Evolutionary conservation across 805 yeast species (phyloP), one percentile per base, ranked within the genome.

Genomic region (Clavispora asparagi): DNA sequence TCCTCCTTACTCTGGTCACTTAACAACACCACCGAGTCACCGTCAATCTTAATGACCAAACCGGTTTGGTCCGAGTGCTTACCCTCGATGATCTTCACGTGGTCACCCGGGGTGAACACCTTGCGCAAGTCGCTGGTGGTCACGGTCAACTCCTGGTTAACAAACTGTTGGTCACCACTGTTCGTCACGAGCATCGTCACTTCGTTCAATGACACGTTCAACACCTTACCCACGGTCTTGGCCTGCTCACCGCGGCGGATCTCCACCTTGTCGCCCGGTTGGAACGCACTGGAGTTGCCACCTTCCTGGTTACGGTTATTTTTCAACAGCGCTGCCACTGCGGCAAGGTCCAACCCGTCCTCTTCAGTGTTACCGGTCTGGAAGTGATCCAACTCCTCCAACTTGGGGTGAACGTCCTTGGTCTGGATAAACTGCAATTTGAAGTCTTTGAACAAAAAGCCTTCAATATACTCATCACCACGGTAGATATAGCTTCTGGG

Each of bases 41-140:
- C 87, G 44, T 79, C 78, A 23, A 88, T 80, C 54, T 82, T 77
- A 37, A 94, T 90, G 42, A 94, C 96, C 70, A 94, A 77, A 70
- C 99, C 99, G 31, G 97, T 89, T 60, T 91, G 97, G 59, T 92
- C 97, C 44, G 82, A 74, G 64, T 88, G 95, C 60, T 87, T 89
- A 62, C 99, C 99, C 60, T 83, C 87, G 33, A 87, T 78, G 29
- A 92, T 94, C 47, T 95, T 83, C 19, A 94, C 96, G 64, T 94
- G 97, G 64, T 92, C 98, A 75, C 99, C 99, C 37, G 88, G 82
- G 44, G 77, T 68, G 66, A 92, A 92, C 45, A 87, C 81, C 63
- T 94, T 94, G 62, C 97, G 81, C 59, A 94, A 73, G 51, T 88
- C 83, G 39, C 79, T 76, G 3, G 85, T 78, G 30, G 97, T 97